Conservation (phyloP, 345 rosid genomes). For the Ceriops tagal region DNA sequence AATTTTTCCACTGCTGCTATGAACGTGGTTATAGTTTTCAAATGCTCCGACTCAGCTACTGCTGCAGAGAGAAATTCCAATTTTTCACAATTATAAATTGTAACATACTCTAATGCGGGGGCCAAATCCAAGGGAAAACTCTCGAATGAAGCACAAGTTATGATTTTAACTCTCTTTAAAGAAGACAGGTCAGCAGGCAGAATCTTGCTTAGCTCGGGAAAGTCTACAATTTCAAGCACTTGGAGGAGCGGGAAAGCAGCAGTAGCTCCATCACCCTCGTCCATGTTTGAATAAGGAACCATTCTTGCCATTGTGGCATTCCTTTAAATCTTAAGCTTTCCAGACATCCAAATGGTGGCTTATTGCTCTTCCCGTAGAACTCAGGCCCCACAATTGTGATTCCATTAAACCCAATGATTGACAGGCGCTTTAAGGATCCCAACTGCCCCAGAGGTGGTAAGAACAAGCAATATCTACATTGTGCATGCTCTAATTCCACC, state of each 20-base stretch:
- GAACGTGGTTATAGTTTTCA: too few relatives aligned
- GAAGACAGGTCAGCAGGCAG: slow-evolving; percentile 33
- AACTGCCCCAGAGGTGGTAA: slow-evolving; percentile 4
- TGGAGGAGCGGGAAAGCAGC: slow-evolving; percentile 32
- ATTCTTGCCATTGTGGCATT: slow-evolving; percentile 28
- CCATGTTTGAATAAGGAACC: background rate
- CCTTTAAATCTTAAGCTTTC: slow-evolving; percentile 23
- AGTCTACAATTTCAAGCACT: slow-evolving; percentile 23
- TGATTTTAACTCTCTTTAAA: background rate
- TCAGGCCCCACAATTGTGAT: background rate
- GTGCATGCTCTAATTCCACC: background rate
- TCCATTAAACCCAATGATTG: background rate
- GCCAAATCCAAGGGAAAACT: too few relatives aligned
- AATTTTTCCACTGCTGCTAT: too few relatives aligned
- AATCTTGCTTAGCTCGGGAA: slow-evolving; percentile 22
- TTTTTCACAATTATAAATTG: too few relatives aligned
- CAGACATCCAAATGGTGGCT: slow-evolving; percentile 33
- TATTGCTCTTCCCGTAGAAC: background rate
- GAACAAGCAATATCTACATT: background rate
- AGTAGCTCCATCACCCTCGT: too few relatives aligned
- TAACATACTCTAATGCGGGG: too few relatives aligned
- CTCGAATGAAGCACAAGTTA: too few relatives aligned
- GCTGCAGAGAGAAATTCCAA: too few relatives aligned
- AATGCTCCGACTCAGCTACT: too few relatives aligned
- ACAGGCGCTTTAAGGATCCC: background rate